Evolutionary conservation across 1,284 basidiomycete genomes (phyloP).

Genomic region (Mycena sp.): DNA sequence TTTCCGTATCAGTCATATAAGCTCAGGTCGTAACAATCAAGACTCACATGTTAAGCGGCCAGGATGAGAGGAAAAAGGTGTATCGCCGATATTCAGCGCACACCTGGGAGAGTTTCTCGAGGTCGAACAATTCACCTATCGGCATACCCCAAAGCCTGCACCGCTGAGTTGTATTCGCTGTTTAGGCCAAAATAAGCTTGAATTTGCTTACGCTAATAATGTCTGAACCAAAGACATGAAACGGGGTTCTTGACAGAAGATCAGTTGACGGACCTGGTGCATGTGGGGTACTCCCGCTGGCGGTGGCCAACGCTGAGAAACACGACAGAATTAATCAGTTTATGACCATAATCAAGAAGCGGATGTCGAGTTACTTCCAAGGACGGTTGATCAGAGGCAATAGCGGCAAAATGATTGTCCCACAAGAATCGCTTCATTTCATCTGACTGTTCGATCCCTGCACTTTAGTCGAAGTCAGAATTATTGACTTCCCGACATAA

Average conservation of each 20-base stretch:
- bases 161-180: too few species aligned
- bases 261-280: constrained; percentile 58
- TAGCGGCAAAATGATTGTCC: constrained; percentile 81
- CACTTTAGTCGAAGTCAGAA: constrained; percentile 46
- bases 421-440: constrained; percentile 80
- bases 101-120: constrained; percentile 65
- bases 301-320: constrained; percentile 66
- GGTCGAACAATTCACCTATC: constrained; percentile 76
- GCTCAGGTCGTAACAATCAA: neutral
- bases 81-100: constrained; percentile 68
- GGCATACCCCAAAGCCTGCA: constrained; percentile 76
- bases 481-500: constrained; percentile 7
- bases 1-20: constrained; percentile 7
- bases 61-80: constrained; percentile 79
- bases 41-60: constrained; percentile 75
- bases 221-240: constrained; percentile 50
- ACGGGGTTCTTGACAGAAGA: constrained; percentile 14
- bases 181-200: neutral
- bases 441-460: constrained; percentile 74
- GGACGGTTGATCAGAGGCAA: constrained; percentile 79
- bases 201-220: constrained; percentile 59
- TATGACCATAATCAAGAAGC: neutral
- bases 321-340: constrained; percentile 45
- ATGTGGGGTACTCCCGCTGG: constrained; percentile 54
- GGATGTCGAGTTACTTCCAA: constrained; percentile 58